phyloP scores from a whole-genome alignment of 2,329 filamentous ascomycete genomes.

The Aspergillus awamori region DNA sequence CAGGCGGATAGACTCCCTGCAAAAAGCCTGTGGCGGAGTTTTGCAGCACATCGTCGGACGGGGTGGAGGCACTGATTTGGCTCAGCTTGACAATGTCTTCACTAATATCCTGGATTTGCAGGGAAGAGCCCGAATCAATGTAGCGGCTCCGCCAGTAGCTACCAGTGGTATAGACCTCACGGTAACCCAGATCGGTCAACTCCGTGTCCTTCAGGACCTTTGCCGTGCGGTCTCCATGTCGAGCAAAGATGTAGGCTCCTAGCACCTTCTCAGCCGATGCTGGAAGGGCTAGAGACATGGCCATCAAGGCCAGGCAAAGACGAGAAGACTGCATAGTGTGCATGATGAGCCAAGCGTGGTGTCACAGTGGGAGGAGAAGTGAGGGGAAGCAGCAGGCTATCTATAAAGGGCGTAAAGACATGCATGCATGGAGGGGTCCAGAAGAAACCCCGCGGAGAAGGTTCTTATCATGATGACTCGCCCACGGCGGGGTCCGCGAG shows the following conservation, averaged over 20 bases:
- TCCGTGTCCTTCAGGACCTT: slow-evolving; percentile 72
- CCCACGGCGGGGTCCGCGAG: slow-evolving; percentile 6
- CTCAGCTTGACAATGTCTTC: slow-evolving; percentile 65
- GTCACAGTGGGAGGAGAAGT: neutral
- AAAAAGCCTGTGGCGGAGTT: slow-evolving; percentile 78
- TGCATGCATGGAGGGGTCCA: neutral
- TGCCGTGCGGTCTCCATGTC: slow-evolving; percentile 84
- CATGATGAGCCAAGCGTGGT: slow-evolving; percentile 25
- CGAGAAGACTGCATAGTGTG: slow-evolving; percentile 25
- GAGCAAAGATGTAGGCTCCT: slow-evolving; percentile 83
- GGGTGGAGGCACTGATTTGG: slow-evolving; percentile 73
- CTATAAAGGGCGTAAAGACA: slow-evolving; percentile 2
- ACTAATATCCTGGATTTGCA: slow-evolving; percentile 68
- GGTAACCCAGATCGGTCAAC: slow-evolving; percentile 78
- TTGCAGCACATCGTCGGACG: slow-evolving; percentile 75
- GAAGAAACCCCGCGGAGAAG: slow-evolving; percentile 7
- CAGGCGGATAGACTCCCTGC: slow-evolving; percentile 84
- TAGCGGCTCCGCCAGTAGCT: slow-evolving; percentile 77
- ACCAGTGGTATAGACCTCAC: slow-evolving; percentile 72
- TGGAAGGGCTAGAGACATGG: slow-evolving; percentile 28
- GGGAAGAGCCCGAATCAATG: slow-evolving; percentile 61
- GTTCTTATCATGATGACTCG: slow-evolving; percentile 15
- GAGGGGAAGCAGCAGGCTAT: neutral
- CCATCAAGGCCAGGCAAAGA: slow-evolving; percentile 31
- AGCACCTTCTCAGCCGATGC: slow-evolving; percentile 67